phyloP scores from a whole-genome alignment of 169 alveolate species.

The Plasmodium ovale region DNA sequence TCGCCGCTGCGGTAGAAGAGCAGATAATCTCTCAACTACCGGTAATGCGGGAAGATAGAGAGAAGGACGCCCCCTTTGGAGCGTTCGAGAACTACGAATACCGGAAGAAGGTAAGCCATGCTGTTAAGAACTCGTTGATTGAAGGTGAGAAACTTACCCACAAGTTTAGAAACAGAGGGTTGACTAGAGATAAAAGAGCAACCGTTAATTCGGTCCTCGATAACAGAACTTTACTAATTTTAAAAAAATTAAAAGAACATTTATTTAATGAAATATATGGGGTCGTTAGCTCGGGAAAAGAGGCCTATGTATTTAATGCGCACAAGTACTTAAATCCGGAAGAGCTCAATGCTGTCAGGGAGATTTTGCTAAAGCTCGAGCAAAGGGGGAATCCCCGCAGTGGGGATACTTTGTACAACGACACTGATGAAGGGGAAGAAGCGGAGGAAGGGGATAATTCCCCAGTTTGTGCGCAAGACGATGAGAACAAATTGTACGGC shows the following conservation, averaged over 20 bases:
- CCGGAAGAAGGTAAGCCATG: conserved; percentile 31
- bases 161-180: conserved; percentile 82
- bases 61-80: not conserved
- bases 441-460: not conserved
- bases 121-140: conserved; percentile 34
- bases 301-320: conserved; percentile 97
- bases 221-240: conserved; percentile 93
- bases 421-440: not conserved
- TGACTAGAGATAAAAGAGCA: conserved; percentile 95
- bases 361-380: conserved; percentile 3
- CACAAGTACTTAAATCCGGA: conserved; percentile 75
- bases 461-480: not conserved
- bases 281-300: conserved; percentile 97
- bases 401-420: no score
- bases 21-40: no score
- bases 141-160: conserved; percentile 60
- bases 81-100: conserved; percentile 42
- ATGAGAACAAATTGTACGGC: not conserved
- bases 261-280: conserved; percentile 95
- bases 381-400: not conserved
- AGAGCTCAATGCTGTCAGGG: conserved; percentile 63
- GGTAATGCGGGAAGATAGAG: not conserved
- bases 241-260: conserved; percentile 92
- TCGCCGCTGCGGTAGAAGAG: no score
- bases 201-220: conserved; percentile 98